These are phyloP conservation scores for Crinitomyces ghanaensis DNA, from an alignment of 805 yeast species.

Conservation along the genomic window DNA sequence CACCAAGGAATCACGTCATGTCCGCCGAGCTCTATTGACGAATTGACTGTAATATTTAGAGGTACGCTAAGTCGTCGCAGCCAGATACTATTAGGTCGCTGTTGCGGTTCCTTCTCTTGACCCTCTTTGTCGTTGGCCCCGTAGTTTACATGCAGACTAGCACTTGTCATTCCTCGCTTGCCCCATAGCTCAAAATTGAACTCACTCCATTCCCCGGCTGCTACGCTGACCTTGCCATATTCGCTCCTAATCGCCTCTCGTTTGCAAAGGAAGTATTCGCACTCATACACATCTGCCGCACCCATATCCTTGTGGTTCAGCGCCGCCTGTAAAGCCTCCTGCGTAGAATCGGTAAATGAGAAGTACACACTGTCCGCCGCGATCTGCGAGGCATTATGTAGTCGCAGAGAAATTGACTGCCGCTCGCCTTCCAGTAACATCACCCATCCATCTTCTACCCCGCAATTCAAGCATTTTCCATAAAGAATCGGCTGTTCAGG, in stretches of 20 bases:
- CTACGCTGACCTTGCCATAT: slow-evolving; percentile 33
- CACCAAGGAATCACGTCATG: slow-evolving; percentile 54
- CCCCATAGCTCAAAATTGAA: slow-evolving; percentile 54
- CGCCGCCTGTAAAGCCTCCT: slow-evolving; percentile 48
- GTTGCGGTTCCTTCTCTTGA: neutral
- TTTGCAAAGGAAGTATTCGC: slow-evolving; percentile 54
- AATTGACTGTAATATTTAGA: slow-evolving; percentile 53
- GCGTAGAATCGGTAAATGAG: slow-evolving; percentile 61
- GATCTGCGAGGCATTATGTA: slow-evolving; percentile 50
- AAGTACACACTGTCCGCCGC: slow-evolving; percentile 47
- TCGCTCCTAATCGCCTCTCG: slow-evolving; percentile 41
- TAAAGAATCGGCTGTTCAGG: slow-evolving; percentile 52
- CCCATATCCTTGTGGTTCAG: slow-evolving; percentile 36
- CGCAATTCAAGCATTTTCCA: slow-evolving; percentile 37
- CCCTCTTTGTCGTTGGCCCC: slow-evolving; percentile 27
- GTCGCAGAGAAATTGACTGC: slow-evolving; percentile 35
- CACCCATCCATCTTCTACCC: slow-evolving; percentile 53
- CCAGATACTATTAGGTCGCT: slow-evolving; percentile 21
- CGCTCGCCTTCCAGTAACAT: slow-evolving; percentile 75
- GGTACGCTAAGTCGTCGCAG: slow-evolving; percentile 57
- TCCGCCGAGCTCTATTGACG: slow-evolving; percentile 63
- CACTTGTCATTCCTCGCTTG: slow-evolving; percentile 60
- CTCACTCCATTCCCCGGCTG: too few species aligned
- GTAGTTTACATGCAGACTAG: slow-evolving; percentile 56
- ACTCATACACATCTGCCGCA: slow-evolving; percentile 57